These are phyloP conservation scores for Cordyceps cicadae DNA, from an alignment of 2,329 filamentous ascomycete species.

Conservation along the genomic window DNA sequence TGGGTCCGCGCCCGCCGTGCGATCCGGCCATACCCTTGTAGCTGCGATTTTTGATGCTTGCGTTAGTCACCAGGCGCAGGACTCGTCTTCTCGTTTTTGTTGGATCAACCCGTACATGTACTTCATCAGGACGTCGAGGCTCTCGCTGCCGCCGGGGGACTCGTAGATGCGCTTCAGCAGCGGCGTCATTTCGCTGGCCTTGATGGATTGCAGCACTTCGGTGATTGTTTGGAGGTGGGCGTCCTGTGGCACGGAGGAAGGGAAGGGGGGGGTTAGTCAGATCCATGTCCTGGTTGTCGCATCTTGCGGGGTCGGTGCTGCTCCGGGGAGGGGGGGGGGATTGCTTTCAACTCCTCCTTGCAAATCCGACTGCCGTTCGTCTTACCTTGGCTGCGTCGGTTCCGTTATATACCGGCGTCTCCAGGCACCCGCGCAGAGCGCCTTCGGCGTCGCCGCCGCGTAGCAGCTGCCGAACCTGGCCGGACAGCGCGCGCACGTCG, in stretches of 20 bases:
- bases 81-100: no score
- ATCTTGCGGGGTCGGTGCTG: background rate
- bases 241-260: conserved; percentile 45
- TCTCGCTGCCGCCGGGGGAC: conserved; percentile 71
- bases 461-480: conserved; percentile 80
- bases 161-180: conserved; percentile 75
- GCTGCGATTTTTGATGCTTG: conserved; percentile 33
- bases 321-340: no score
- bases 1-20: conserved; percentile 14
- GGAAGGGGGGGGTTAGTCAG: background rate
- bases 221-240: conserved; percentile 79
- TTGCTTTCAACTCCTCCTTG: no score
- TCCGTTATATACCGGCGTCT: conserved; percentile 71
- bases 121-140: conserved; percentile 92
- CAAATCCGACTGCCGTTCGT: no score
- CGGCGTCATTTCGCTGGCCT: conserved; percentile 89
- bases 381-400: conserved; percentile 48
- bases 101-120: conserved; percentile 65
- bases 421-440: conserved; percentile 73
- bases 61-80: background rate
- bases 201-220: conserved; percentile 92
- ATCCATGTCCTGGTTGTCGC: background rate
- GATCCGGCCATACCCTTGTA: conserved; percentile 77
- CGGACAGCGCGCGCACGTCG: conserved; percentile 68
- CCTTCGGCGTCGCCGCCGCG: conserved; percentile 82